Evolutionary conservation across 2,329 filamentous ascomycete genomes (phyloP), one percentile per base, ranked within the genome.

Genomic region (Fragosphaeria purpurea): DNA sequence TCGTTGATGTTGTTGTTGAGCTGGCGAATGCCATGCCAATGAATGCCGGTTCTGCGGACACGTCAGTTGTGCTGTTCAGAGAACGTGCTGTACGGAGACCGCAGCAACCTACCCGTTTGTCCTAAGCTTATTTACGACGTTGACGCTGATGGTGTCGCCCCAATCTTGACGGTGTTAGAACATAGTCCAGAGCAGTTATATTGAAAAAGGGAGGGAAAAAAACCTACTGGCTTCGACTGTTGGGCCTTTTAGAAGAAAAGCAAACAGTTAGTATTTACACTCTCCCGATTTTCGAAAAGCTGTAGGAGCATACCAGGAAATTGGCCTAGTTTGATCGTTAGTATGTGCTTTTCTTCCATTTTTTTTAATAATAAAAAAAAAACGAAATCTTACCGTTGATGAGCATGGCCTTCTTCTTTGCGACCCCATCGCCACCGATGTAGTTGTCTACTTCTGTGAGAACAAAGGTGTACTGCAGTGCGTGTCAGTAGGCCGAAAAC

Each of bases 71-170:
- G 22, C 22, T 22, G 3, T 22, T 22, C 22, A 22, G 22, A 22
- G 22, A 3, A 22, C 22, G 22, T 22, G 22, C 22, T 22, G 22
- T 22, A 22, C 22, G 2, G 22, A 22, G 22, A 22, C 22, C 22
- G 22, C 22, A 22, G n/a, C 13, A 7, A 13, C 61, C 43, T 50
- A 67, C 63, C 64, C 65, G 52, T 68, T 70, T 12, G 58, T 63
- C 10, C 69, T 70, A 2, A 86, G 73, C 11, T 76, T 71, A 62
- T 88, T 88, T 63, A 77, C 72, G 51, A 86, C 75, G 35, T 78
- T 79, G 45, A 86, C 75, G 43, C 82, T 65, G 33, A 75, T 63
- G 5, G 55, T 63, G 53, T 77, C 74, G 34, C 74, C 74, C 71
- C 73, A 76, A 48, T 75, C 63, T 11, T 22, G 22, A 22, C 22